Percentiles rank a stretch among this genome's conserved stretches.
phyloP scores from a whole-genome alignment of 805 yeast species.

The Candida pini region DNA sequence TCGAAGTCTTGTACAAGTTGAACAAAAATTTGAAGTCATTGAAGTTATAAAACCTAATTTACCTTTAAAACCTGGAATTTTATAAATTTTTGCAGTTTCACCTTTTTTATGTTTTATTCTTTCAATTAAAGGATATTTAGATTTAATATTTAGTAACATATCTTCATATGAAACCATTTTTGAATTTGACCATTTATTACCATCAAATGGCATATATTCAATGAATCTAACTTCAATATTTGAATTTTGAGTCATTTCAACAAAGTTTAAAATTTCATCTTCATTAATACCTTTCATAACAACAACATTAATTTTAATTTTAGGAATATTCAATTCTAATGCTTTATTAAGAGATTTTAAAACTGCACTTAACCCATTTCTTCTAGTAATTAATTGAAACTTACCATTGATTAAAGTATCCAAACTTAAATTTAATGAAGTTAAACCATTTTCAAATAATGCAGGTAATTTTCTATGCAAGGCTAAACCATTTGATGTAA shows the following conservation, averaged over 20 bases:
- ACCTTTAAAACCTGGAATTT: slow-evolving; percentile 39
- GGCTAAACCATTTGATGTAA: slow-evolving; percentile 49
- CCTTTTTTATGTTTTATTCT: slow-evolving; percentile 29
- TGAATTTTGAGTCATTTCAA: slow-evolving; percentile 32
- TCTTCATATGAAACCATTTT: slow-evolving; percentile 43
- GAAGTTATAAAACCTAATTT: slow-evolving; percentile 48
- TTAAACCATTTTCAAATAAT: slow-evolving; percentile 37
- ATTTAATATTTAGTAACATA: slow-evolving; percentile 31
- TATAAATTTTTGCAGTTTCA: slow-evolving; percentile 45
- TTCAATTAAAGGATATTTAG: slow-evolving; percentile 25
- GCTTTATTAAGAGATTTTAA: slow-evolving; percentile 39
- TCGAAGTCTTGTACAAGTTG: slow-evolving; percentile 46
- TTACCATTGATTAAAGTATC: slow-evolving; percentile 50
- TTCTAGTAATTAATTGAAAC: slow-evolving; percentile 41
- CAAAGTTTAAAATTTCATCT: slow-evolving; percentile 45
- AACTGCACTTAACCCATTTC: slow-evolving; percentile 44
- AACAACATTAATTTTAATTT: slow-evolving; percentile 45
- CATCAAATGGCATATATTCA: slow-evolving; percentile 56
- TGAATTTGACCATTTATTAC: slow-evolving; percentile 43
- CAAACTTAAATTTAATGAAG: slow-evolving; percentile 41
- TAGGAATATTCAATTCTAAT: slow-evolving; percentile 37
- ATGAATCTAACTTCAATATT: slow-evolving; percentile 47
- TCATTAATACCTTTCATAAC: slow-evolving; percentile 46
- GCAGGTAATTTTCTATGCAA: slow-evolving; percentile 41
- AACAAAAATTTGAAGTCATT: slow-evolving; percentile 49